phyloP scores from a whole-genome alignment of 2,329 filamentous ascomycete genomes.

The Venturia asperata region DNA sequence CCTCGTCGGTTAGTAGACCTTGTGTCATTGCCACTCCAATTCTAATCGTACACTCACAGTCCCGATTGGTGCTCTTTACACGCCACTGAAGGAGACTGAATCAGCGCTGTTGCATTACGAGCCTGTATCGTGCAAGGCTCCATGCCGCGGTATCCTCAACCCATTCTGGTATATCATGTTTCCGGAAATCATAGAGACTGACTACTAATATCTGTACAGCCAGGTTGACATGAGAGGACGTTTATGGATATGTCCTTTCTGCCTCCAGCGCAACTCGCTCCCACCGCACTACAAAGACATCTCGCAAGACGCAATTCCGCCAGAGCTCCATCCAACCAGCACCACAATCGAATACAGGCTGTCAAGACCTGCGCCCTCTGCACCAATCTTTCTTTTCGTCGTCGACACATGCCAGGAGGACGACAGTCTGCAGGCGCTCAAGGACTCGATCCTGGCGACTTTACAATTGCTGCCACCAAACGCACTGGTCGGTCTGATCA shows the following conservation, averaged over 20 bases:
- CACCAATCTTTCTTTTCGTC: slow-evolving; percentile 80
- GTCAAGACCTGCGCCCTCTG: slow-evolving; percentile 72
- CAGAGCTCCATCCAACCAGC: slow-evolving; percentile 72
- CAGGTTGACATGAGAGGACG: slow-evolving; percentile 77
- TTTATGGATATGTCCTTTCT: slow-evolving; percentile 87
- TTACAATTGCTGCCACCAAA: slow-evolving; percentile 74
- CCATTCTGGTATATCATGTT: slow-evolving; percentile 71
- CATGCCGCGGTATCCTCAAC: slow-evolving; percentile 91
- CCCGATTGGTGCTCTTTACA: slow-evolving; percentile 92
- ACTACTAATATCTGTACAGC: slow-evolving; percentile 40
- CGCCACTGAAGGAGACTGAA: slow-evolving; percentile 85
- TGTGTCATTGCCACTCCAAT: slow-evolving; percentile 7
- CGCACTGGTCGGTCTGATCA: slow-evolving; percentile 74
- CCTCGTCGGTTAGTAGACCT: slow-evolving; percentile 51
- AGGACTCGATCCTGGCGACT: slow-evolving; percentile 82
- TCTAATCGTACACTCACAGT: slow-evolving; percentile 42
- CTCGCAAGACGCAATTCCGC: slow-evolving; percentile 71
- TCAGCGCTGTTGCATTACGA: slow-evolving; percentile 89
- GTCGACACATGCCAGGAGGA: slow-evolving; percentile 86
- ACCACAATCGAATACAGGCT: slow-evolving; percentile 88
- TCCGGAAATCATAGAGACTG: not conserved
- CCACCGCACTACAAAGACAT: slow-evolving; percentile 88
- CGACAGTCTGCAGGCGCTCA: slow-evolving; percentile 72
- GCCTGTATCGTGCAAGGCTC: slow-evolving; percentile 92
- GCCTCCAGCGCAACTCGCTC: slow-evolving; percentile 72